Evolutionary conservation across 441 rosid species (phyloP), one percentile per base, ranked within the genome.

Genomic region (Pelargonium cotyledonis): DNA sequence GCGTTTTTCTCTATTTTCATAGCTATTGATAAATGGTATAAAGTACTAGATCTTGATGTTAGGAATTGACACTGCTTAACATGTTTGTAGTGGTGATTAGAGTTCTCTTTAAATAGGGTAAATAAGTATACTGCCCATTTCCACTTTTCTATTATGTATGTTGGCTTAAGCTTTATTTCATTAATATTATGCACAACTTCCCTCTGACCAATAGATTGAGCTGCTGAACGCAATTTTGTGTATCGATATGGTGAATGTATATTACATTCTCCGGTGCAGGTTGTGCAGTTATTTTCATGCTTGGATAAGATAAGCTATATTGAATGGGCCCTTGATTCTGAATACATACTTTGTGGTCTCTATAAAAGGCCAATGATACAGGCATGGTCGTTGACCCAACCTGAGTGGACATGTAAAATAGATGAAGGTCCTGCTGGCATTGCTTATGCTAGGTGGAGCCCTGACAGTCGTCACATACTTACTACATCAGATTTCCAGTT

Each of bases 371-470:
- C 95, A 0, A 90, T 92, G 96, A 90, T 95, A 74, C 97, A 95
- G 81, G 99, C 89, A 26, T 92, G 98, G 99, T 95, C 97, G 1
- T 77, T 90, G 72, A 58, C 84, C 65, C 97, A 95, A 79, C 96
- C 99, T 57, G 97, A 92, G 75, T 95, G 99, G 99, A 95, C 97
- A 7, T 95, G 99, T 79, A 92, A 95, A 80, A 95, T 95, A 38
- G 99, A 95, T 69, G 98, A 95, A 84, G 98, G 97, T 73, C 93
- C 89, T 23, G 97, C 99, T 41, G 96, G 98, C 71, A 89, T 92
- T 73, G 89, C 97, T 35, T 95, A 92, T 82, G 97, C 98, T 49
- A 83, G 99, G 80, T 92, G 98, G 99, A 95, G 99, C 70, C 97
- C 99, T 0, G 99, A 95, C 65, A 90, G 99, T 72, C 95, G 98